Evolutionary conservation across 495 filamentous ascomycete genomes (phyloP).

Genomic region (Hyphodiscus hymeniophilus): DNA sequence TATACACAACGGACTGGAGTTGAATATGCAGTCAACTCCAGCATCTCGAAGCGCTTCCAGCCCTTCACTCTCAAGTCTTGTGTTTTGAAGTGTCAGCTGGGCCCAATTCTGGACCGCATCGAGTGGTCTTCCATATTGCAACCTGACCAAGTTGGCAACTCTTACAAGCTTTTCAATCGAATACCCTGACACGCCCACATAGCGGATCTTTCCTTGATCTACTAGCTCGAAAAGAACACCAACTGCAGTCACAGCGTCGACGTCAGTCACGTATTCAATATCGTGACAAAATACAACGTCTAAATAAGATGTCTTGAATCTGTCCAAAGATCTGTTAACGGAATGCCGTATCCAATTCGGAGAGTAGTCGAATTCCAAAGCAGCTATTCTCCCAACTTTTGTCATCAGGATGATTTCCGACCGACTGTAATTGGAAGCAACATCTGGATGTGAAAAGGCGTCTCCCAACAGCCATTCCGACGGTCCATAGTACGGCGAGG

Average conservation of each 20-base stretch:
- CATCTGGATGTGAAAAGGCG: constrained; percentile 55
- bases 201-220: constrained; percentile 58
- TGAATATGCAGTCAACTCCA: constrained; percentile 74
- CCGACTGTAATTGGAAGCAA: background rate
- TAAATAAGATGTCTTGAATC: constrained; percentile 51
- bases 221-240: constrained; percentile 67
- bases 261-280: constrained; percentile 54
- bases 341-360: constrained; percentile 49
- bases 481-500: constrained; percentile 90
- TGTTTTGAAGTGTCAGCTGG: constrained; percentile 85
- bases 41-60: constrained; percentile 49
- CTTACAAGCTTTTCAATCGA: constrained; percentile 42
- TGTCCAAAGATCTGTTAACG: constrained; percentile 46
- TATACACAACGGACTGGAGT: constrained; percentile 82
- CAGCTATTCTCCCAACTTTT: constrained; percentile 54
- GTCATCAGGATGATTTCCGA: constrained; percentile 39
- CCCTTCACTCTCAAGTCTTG: constrained; percentile 41
- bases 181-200: constrained; percentile 88
- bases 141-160: background rate
- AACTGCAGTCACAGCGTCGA: constrained; percentile 50
- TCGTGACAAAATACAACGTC: constrained; percentile 69
- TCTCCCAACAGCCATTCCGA: constrained; percentile 76
- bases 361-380: constrained; percentile 55
- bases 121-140: constrained; percentile 57
- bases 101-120: constrained; percentile 84